A percentile compares a stretch with the other conserved stretches of the same genome.
Conservation (phyloP, 2,329 filamentous ascomycete species). For the Aspergillus arachidicola region DNA sequence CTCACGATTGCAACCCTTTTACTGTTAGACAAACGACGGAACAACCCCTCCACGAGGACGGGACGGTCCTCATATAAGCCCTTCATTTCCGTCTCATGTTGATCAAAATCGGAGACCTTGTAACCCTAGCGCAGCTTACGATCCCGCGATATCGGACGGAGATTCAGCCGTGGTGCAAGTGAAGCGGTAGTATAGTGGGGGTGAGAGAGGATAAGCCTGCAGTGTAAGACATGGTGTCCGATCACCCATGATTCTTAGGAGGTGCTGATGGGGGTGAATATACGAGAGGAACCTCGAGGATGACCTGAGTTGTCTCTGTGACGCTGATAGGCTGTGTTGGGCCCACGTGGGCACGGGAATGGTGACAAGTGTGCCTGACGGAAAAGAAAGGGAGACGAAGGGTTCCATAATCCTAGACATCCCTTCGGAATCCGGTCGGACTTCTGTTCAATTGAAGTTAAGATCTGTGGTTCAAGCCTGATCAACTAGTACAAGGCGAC, state of each 20-base stretch:
- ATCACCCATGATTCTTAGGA: neutral
- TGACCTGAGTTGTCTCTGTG: neutral
- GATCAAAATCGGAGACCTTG: constrained; percentile 3
- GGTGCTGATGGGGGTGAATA: neutral
- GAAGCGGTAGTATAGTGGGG: neutral
- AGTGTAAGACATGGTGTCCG: neutral
- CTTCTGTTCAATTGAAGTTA: neutral
- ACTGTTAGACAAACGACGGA: neutral
- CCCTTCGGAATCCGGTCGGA: neutral
- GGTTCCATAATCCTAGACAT: neutral
- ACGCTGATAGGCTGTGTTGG: neutral
- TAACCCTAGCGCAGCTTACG: neutral
- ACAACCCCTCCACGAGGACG: neutral
- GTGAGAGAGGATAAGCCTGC: neutral
- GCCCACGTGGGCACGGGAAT: constrained; percentile 1
- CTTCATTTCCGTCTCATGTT: constrained; percentile 17
- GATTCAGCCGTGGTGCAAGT: neutral
- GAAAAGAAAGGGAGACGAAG: neutral
- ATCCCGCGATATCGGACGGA: constrained; percentile 4
- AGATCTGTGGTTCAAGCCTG: neutral
- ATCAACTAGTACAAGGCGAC: no score
- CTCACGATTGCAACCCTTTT: constrained; percentile 3
- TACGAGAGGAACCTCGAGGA: no score
- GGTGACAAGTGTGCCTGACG: neutral
- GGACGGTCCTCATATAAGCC: constrained; percentile 17